phyloP scores from a whole-genome alignment of 1,139 yeast genomes.

The Kluyveromyces sp. region DNA sequence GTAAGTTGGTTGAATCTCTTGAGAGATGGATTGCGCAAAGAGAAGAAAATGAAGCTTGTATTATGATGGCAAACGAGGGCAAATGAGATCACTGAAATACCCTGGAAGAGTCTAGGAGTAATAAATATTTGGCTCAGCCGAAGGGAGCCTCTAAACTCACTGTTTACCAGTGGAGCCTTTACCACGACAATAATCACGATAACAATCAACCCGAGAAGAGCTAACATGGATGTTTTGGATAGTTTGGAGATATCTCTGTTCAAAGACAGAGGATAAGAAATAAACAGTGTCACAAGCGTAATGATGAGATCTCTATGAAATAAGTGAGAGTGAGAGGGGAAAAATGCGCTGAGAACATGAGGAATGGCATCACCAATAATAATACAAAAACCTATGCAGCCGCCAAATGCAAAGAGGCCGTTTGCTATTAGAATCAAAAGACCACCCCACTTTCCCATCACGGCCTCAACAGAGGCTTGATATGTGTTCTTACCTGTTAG shows the following conservation, averaged over 20 bases:
- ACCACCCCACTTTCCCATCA: conserved; percentile 73
- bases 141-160: conserved; percentile 43
- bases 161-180: conserved; percentile 60
- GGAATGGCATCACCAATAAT: conserved; percentile 95
- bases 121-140: conserved; percentile 45
- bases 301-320: conserved; percentile 65
- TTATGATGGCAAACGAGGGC: conserved; percentile 95
- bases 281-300: conserved; percentile 56
- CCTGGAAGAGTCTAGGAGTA: conserved; percentile 70
- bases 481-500: conserved; percentile 70
- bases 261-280: conserved; percentile 78
- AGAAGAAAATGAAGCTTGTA: conserved; percentile 80
- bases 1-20: conserved; percentile 70
- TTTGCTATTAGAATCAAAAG: conserved; percentile 64
- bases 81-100: conserved; percentile 84
- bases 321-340: conserved; percentile 45
- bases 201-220: conserved; percentile 73
- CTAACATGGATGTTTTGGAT: conserved; percentile 84
- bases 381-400: conserved; percentile 88
- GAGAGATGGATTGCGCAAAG: conserved; percentile 68
- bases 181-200: conserved; percentile 69
- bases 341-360: conserved; percentile 67
- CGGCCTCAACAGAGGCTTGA: conserved; percentile 76
- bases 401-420: conserved; percentile 89
- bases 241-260: conserved; percentile 76